Evolutionary conservation across 192 early-diverging fungal genomes (phyloP), one percentile per base, ranked within the genome.

Genomic region (Rhizophagus clarus): DNA sequence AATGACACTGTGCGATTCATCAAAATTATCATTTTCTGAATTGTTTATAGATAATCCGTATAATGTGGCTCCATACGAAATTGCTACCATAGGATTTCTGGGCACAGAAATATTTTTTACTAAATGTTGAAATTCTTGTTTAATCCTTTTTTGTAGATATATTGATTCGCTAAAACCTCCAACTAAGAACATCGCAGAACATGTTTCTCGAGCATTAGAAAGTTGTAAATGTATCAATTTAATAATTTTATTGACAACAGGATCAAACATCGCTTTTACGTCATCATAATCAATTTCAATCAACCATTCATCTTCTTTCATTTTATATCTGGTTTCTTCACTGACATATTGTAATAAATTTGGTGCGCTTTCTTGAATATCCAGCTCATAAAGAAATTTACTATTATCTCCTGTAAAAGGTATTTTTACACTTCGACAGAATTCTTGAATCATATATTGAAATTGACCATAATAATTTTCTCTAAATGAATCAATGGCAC

Each of bases 231-330:
- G 9, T 45, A 85, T 83, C 56, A 85, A 45, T 20, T 75, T 73
- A 64, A 83, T n/a, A 76, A 87, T 79, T 63, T 81, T 74, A 2
- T 68, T 61, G 63, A 82, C 74, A 67, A 84, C 61, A 42, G 80
- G 78, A 60, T 84, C 80, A 80, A 82, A 86, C 45, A 81, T 74
- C 71, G 63, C 2, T 80, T 81, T 77, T 80, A 79, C 28, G 76
- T 73, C 79, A 88, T 88, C 17, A 88, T 82, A 73, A 61, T 82
- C 22, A 83, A 84, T 1, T 84, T 79, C 76, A 86, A 77, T 32
- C 84, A 83, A 84, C 82, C 37, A 37, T 8, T 84, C 32, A 85
- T 76, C 11, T 77, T 82, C 22, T 85, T 84, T 77, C 82, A 83
- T 29, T 82, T 83, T 45, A 81, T 85, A 28, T 80, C 60, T 61